A percentile compares a stretch with the other conserved stretches of the same genome.
Conservation (phyloP, 768 basidiomycete genomes). For the Suillus bovinus region DNA sequence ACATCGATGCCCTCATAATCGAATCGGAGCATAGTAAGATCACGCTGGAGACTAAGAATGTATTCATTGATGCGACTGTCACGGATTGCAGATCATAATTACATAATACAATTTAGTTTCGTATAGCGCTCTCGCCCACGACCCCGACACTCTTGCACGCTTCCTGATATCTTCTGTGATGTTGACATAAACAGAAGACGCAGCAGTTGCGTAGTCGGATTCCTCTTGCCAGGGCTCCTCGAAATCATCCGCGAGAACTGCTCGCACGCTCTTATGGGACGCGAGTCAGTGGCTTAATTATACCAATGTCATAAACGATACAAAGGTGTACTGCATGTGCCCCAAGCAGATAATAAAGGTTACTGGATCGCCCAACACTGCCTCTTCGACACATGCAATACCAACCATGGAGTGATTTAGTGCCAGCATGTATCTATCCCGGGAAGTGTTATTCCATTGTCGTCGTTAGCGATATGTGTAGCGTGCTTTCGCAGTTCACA, state of each 20-base stretch:
- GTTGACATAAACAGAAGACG: slow-evolving; percentile 99
- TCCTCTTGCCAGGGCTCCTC: slow-evolving; percentile 91
- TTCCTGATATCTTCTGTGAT: slow-evolving; percentile 97
- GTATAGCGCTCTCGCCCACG: slow-evolving; percentile 76
- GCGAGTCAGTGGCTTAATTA: not conserved
- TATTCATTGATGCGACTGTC: slow-evolving; percentile 97
- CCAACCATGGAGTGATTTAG: too few relatives aligned
- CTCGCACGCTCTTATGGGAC: not conserved
- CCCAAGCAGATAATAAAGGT: not conserved
- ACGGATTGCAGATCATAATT: slow-evolving; percentile 97
- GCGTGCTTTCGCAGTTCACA: not conserved
- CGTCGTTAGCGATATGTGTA: not conserved
- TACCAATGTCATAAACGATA: not conserved
- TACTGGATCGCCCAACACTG: not conserved
- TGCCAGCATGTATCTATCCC: not conserved
- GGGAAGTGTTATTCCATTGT: not conserved
- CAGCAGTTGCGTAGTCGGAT: slow-evolving; percentile 96
- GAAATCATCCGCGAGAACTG: slow-evolving; percentile 84
- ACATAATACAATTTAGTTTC: slow-evolving; percentile 68
- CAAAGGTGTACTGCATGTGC: not conserved
- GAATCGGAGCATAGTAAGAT: slow-evolving; percentile 98
- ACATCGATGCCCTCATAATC: slow-evolving; percentile 93
- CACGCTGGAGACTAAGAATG: slow-evolving; percentile 85
- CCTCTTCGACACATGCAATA: not conserved
- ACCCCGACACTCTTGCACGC: slow-evolving; percentile 86